A percentile compares a stretch with the other conserved stretches of the same genome.
phyloP scores from a whole-genome alignment of 192 early-diverging fungal genomes.

The Obelidium mucronatum region DNA sequence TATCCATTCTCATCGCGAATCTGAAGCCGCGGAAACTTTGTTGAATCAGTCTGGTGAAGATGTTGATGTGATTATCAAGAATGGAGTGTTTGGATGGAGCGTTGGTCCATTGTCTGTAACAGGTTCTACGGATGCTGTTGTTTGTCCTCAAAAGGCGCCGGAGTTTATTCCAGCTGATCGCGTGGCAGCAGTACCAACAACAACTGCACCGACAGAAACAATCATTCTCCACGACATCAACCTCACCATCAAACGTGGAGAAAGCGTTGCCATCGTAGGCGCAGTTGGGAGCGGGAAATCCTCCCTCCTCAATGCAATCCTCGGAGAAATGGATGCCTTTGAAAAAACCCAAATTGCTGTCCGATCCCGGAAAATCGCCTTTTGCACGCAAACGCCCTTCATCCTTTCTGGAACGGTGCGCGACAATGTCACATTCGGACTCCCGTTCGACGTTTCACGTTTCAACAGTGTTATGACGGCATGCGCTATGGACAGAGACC shows the following conservation, averaged over 20 bases:
- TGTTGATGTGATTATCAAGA: slow-evolving; percentile 36
- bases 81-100: slow-evolving; percentile 49
- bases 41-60: slow-evolving; percentile 14
- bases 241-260: slow-evolving; percentile 40
- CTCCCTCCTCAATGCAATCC: slow-evolving; percentile 49
- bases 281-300: slow-evolving; percentile 59
- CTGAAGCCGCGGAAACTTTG: neutral
- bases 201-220: neutral
- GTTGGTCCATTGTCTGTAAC: neutral
- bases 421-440: slow-evolving; percentile 59
- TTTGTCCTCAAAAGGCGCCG: no score
- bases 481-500: slow-evolving; percentile 53
- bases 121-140: neutral
- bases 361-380: slow-evolving; percentile 43
- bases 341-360: slow-evolving; percentile 25
- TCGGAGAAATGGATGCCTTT: slow-evolving; percentile 49
- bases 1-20: slow-evolving; percentile 13
- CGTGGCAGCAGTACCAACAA: slow-evolving; percentile 2
- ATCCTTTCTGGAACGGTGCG: slow-evolving; percentile 48
- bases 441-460: slow-evolving; percentile 36
- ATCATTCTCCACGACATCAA: slow-evolving; percentile 47
- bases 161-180: neutral
- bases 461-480: slow-evolving; percentile 49
- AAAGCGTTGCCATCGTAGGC: slow-evolving; percentile 51
- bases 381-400: slow-evolving; percentile 53